These are phyloP conservation scores for Boechera retrofracta DNA, from an alignment of 345 rosid genomes.

Conservation along the genomic window DNA sequence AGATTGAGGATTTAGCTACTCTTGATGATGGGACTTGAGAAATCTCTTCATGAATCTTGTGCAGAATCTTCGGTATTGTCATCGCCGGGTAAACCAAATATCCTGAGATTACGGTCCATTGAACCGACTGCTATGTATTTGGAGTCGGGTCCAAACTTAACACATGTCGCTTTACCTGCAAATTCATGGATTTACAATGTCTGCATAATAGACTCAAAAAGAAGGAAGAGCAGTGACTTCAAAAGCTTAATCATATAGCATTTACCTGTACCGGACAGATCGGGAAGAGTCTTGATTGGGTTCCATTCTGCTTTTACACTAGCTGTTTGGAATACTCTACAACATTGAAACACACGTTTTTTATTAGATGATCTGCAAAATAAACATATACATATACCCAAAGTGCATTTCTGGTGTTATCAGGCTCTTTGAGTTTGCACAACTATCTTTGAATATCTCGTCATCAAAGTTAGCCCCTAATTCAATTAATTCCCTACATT, in stretches of 20 bases:
- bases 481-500: not conserved
- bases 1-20: slow-evolving; percentile 29
- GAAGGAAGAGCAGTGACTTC: not conserved
- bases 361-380: not conserved
- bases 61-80: slow-evolving; percentile 44
- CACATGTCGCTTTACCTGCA: slow-evolving; percentile 76
- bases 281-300: slow-evolving; percentile 82
- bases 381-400: slow-evolving; percentile 10
- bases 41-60: slow-evolving; percentile 49
- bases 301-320: slow-evolving; percentile 97
- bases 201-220: slow-evolving; percentile 11
- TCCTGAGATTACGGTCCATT: slow-evolving; percentile 94
- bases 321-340: slow-evolving; percentile 86
- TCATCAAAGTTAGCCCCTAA: not conserved
- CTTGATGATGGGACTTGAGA: slow-evolving; percentile 14
- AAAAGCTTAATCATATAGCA: slow-evolving; percentile 1
- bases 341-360: slow-evolving; percentile 9
- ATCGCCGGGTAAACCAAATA: slow-evolving; percentile 74
- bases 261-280: slow-evolving; percentile 93
- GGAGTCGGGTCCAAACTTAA: slow-evolving; percentile 81
- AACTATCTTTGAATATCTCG: slow-evolving; percentile 5
- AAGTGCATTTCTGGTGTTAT: not conserved
- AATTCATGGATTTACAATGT: slow-evolving; percentile 5
- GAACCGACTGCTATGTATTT: slow-evolving; percentile 88
- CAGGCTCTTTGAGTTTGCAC: slow-evolving; percentile 8